These are phyloP conservation scores for Brachypodium distachyon DNA, from an alignment of 202 grass and related monocot genomes.

Conservation along the genomic window DNA sequence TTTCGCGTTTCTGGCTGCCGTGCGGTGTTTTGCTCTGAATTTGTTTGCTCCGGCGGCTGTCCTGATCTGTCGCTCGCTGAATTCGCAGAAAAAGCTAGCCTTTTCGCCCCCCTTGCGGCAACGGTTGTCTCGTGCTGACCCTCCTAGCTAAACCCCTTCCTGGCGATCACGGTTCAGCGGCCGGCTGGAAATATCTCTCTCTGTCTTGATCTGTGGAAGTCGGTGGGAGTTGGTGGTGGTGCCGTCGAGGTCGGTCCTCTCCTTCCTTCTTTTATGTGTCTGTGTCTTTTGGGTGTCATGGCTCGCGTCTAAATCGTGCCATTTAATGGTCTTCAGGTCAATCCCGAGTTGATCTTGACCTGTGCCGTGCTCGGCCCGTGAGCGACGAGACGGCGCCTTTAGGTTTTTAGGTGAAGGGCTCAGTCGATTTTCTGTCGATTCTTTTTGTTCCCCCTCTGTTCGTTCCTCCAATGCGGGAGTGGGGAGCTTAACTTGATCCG, in stretches of 20 bases:
- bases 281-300: not conserved
- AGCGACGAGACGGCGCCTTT: conserved; percentile 8
- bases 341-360: conserved; percentile 24
- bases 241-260: not conserved
- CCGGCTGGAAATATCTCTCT: not conserved
- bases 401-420: not conserved
- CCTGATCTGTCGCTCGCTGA: conserved; percentile 2
- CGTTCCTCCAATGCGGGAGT: conserved; percentile 28
- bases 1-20: not conserved
- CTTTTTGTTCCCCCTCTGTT: not conserved
- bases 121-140: conserved; percentile 16
- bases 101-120: not conserved
- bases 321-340: conserved; percentile 36
- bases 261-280: not conserved
- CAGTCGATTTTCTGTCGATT: not conserved
- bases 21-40: not conserved
- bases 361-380: conserved; percentile 33
- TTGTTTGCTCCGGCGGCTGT: not conserved
- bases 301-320: conserved; percentile 11
- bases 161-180: conserved; percentile 22
- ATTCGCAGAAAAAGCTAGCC: not conserved
- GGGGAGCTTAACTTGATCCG: not conserved
- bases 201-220: conserved; percentile 8
- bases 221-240: not conserved
- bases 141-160: not conserved